Evolutionary conservation across 2,329 filamentous ascomycete genomes (phyloP), one percentile per base, ranked within the genome.

Genomic region (Fusarium buxicola): DNA sequence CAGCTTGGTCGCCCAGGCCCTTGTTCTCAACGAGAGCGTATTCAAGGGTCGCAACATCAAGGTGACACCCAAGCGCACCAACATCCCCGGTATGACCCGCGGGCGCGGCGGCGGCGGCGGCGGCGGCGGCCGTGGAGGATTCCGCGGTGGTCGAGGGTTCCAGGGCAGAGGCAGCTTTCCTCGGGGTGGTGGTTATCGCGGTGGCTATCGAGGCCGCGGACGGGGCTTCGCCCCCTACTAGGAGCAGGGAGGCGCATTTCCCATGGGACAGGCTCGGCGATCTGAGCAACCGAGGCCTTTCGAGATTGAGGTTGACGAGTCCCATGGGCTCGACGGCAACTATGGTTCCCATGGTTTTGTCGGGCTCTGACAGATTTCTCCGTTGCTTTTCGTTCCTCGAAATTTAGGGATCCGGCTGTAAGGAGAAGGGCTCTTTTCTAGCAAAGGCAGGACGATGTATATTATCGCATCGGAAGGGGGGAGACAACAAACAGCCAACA

Each of bases 11-110:
- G 92, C 92, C 43, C 92, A 96, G 77, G 95, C 95, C 24, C 85
- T 99, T 60, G 93, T 98, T 35, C 83, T 99, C 55, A 98, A 99
- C 77, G 95, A 99, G 80, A 97, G 93, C 77, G 85, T 96, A 55
- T 97, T 99, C 81, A 93, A 95, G 72, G 94, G 92, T 63, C 88
- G 95, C 72, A 96, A 95, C 77, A 87, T 99, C 76, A 99, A 99
- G 87, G 95, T 98, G 74, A 81, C 81, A 8, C 94, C 95, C 30
- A 99, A 99, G 83, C 91, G 95, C 61, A 99, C 95, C 69, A 99
- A 99, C 75, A 83, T 99, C 49, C 95, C 95, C 2, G 95, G 95
- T 59, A 94, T 99, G 92, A 90, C 86, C 69, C 88, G 94, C 64
- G 92, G 93, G 25, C 84, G 92, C 47, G 88, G 60, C 7, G 16